Evolutionary conservation across 2,329 filamentous ascomycete genomes (phyloP).

Genomic region (Rosellinia necatrix): DNA sequence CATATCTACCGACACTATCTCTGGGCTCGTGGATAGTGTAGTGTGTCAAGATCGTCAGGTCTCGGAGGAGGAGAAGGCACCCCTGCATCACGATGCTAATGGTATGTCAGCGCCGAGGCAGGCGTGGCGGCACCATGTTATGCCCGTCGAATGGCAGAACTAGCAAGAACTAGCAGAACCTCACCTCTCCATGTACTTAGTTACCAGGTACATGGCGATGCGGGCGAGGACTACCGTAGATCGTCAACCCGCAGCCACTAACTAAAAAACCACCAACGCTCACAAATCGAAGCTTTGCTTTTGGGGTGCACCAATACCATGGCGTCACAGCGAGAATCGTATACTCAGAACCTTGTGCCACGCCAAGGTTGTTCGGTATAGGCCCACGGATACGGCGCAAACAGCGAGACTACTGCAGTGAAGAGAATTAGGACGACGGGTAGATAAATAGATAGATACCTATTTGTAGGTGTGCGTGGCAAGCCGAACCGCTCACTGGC

Average conservation of each 20-base stretch:
- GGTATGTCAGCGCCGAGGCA: constrained; percentile 23
- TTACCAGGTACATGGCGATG: neutral
- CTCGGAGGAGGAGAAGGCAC: constrained; percentile 2
- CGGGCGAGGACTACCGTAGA: neutral
- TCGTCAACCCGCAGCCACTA: neutral
- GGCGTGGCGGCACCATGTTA: constrained; percentile 20
- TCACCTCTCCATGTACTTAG: constrained; percentile 13
- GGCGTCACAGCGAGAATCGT: neutral
- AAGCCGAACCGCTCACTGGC: constrained; percentile 9
- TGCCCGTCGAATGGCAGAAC: constrained; percentile 12
- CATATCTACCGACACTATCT: no score
- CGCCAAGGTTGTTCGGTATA: no score
- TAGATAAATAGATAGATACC: no score
- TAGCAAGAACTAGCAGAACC: constrained; percentile 17
- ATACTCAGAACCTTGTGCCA: neutral
- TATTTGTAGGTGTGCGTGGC: constrained; percentile 21
- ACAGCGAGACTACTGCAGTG: neutral
- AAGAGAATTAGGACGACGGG: constrained; percentile 13
- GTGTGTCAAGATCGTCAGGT: constrained; percentile 23
- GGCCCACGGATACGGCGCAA: neutral
- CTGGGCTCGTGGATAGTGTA: no score
- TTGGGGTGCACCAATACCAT: neutral
- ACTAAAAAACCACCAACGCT: neutral
- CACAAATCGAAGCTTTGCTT: neutral
- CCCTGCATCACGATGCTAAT: constrained; percentile 22